Conservation (phyloP, 768 basidiomycete genomes). For the Suillus variegatus region DNA sequence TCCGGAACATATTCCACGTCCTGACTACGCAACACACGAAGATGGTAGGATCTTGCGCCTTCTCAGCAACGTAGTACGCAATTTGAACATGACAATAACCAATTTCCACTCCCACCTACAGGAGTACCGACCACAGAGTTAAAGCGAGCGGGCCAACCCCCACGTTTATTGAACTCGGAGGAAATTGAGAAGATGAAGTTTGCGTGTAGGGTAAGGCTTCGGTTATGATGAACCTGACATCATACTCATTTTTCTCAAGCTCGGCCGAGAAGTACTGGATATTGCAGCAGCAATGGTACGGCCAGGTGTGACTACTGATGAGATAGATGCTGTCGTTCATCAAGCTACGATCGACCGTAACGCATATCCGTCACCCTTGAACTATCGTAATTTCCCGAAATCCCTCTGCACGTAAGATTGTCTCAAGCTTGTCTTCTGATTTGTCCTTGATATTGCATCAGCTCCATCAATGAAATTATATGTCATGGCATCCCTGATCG, state of each 20-base stretch:
- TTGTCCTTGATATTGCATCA: conserved; percentile 26
- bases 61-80: conserved; percentile 28
- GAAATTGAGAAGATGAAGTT: conserved; percentile 90
- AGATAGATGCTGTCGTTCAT: conserved; percentile 92
- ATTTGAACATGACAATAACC: conserved; percentile 20
- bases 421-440: conserved; percentile 7
- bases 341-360: conserved; percentile 87
- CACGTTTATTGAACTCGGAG: conserved; percentile 62
- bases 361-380: conserved; percentile 92
- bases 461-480: conserved; percentile 93
- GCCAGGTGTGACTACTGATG: conserved; percentile 96
- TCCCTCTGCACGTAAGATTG: conserved; percentile 89
- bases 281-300: conserved; percentile 81
- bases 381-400: conserved; percentile 91
- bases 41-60: conserved; percentile 50
- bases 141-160: conserved; percentile 57
- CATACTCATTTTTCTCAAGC: conserved; percentile 43
- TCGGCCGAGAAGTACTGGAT: conserved; percentile 91
- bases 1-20: conserved; percentile 81
- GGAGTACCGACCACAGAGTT: conserved; percentile 63
- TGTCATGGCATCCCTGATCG: conserved; percentile 97
- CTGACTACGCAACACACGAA: conserved; percentile 75
- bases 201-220: conserved; percentile 66
- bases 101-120: conserved; percentile 28
- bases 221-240: conserved; percentile 1